Evolutionary conservation across 1,284 basidiomycete genomes (phyloP).

Genomic region (Leccinum huronense): DNA sequence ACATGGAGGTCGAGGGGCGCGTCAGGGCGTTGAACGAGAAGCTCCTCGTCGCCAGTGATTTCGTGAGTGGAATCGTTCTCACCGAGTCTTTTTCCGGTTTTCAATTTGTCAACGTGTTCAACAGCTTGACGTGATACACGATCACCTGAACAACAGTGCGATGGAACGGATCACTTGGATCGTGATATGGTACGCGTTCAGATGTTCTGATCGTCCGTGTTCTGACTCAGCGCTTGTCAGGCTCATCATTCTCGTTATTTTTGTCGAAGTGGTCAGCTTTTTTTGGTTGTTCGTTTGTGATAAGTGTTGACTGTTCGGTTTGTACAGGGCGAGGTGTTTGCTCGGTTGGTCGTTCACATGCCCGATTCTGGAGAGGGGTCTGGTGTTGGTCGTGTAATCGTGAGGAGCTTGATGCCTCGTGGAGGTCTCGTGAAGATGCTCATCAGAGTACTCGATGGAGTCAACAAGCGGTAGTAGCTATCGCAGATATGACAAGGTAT

Average conservation of each 20-base stretch:
- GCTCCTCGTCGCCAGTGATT: constrained; percentile 82
- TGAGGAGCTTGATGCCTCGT: constrained; percentile 24
- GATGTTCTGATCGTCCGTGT: neutral
- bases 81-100: neutral
- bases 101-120: constrained; percentile 4
- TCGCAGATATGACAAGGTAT: neutral
- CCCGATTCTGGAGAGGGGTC: constrained; percentile 7
- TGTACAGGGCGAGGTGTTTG: constrained; percentile 75
- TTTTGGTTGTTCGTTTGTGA: neutral
- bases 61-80: constrained; percentile 54
- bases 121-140: constrained; percentile 91
- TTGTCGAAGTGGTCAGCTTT: constrained; percentile 70
- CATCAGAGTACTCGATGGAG: constrained; percentile 22
- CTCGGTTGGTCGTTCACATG: constrained; percentile 69
- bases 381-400: constrained; percentile 10
- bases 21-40: constrained; percentile 90
- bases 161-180: constrained; percentile 97
- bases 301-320: neutral
- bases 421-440: constrained; percentile 29
- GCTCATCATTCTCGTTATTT: constrained; percentile 85
- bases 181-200: constrained; percentile 72
- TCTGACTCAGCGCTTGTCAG: constrained; percentile 35
- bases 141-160: constrained; percentile 87
- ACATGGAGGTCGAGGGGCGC: constrained; percentile 88
- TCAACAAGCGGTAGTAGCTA: constrained; percentile 7